Evolutionary conservation across 2,329 filamentous ascomycete species (phyloP), one percentile per base, ranked within the genome.

Genomic region (Claviceps spartinae): DNA sequence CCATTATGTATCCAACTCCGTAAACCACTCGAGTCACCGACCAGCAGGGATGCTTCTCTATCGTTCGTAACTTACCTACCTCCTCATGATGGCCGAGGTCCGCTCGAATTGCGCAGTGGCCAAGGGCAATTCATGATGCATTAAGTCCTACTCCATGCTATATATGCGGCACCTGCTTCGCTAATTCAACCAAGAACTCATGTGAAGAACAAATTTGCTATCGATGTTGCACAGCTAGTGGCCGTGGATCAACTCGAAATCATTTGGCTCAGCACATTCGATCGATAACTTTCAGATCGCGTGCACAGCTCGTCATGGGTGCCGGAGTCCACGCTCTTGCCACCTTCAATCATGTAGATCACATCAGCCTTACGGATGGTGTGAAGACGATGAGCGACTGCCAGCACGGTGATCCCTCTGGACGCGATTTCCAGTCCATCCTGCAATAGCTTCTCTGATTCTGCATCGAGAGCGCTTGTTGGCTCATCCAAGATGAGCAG

Each of bases 401-500:
- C 67, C 48, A 75, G 61, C 2, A 72, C 66, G 0, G 70, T 74
- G 13, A 68, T 66, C 54, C 53, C 67, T 47, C 63, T 65, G 0
- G 66, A 66, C 0, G 69, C 72, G 5, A 38, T 70, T 62, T 81
- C 74, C 38, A 85, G 68, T 0, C 76, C 79, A 3, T 79, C 70
- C 44, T 82, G 73, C 14, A 88, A 72, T 3, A 78, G 60, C 16
- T 67, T 69, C 13, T 83, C 50, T 8, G 20, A 30, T 22, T 47
- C 50, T 22, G 75, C 73, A 59, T 88, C 85, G 1, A 89, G 69
- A 5, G 80, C 82, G 34, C 76, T 88, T 85, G 44, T 51, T 1
- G 43, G 22, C 24, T 51, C 50, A 37, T 51, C 50, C 0, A 88
- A 69, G 30, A 88, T 73, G 13, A 88, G 64, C 1, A 88, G 69